Evolutionary conservation across 164 flowering plant species (phyloP), one percentile per base, ranked within the genome.

Genomic region (Vitis rupestris): DNA sequence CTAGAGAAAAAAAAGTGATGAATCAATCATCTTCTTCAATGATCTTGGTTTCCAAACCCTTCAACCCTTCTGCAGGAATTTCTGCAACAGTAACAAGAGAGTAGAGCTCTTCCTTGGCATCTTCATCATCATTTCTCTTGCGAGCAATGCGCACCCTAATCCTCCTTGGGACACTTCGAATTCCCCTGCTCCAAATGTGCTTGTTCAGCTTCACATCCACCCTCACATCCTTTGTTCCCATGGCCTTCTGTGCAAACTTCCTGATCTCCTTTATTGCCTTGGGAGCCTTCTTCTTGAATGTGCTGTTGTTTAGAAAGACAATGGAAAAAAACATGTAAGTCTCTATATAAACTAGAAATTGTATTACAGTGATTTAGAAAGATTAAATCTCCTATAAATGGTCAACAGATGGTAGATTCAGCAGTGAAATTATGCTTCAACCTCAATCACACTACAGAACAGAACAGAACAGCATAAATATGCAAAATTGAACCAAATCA

Each of bases 251-350:
- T 1, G 92, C 88, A 75, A 88, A 88, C 76, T 85, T 88, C 71
- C 85, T 83, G 69, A 86, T 88, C 82, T 88, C 92, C 72, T 88
- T 84, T 4, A 88, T 86, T 67, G 90, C 90, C 13, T 84, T 88
- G 1, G 92, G 92, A 60, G 92, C 92, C 84, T 84, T 88, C 87
- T 88, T 88, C 82, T 88, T 88, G 83, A 84, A 86, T 15, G 88
- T 88, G 79, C 92, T 85, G 80, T 64, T 17, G 30, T 14, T 56
- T 44, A 56, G 58, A 23, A 62, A 5, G 27, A 11, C 47, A 52
- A 14, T 8, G 11, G 15, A 17, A 23, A 19, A 19, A 56, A 56
- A 57, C 7, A n/a, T 57, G 0, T n/a, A 37, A 6, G 44, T 37
- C 0, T 31, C 5, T 37, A 37, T 37, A 37, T 37, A 37, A 37